phyloP scores from a whole-genome alignment of 805 yeast species.

The Monosporozyma aerobia region DNA sequence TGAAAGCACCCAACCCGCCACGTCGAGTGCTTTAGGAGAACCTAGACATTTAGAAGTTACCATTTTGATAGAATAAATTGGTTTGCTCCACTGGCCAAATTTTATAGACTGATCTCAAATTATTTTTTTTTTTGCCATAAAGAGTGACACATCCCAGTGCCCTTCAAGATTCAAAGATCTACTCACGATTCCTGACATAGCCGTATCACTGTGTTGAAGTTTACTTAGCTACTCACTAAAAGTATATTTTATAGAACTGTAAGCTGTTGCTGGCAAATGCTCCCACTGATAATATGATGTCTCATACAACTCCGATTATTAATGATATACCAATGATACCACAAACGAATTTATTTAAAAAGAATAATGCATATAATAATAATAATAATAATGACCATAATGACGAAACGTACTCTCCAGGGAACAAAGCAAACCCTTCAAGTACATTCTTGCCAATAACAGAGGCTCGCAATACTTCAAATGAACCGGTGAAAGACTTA shows the following conservation, averaged over 20 bases:
- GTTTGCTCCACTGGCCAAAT: background rate
- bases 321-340: background rate
- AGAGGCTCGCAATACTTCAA: background rate
- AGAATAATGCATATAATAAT: background rate
- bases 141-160: background rate
- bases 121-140: background rate
- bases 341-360: background rate
- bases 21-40: no score
- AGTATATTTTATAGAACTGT: background rate
- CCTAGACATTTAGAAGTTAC: background rate
- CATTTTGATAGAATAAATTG: background rate
- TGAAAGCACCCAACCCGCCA: no score
- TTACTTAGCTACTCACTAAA: background rate
- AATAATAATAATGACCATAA: background rate
- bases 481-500: background rate
- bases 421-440: background rate
- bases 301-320: background rate
- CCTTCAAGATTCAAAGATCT: background rate
- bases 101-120: background rate
- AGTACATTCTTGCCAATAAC: background rate
- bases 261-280: background rate
- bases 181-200: no score
- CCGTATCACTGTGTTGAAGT: background rate
- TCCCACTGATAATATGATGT: background rate
- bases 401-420: background rate